Conservation (phyloP, 2,329 filamentous ascomycete species). For the Nigrospora osmanthi region DNA sequence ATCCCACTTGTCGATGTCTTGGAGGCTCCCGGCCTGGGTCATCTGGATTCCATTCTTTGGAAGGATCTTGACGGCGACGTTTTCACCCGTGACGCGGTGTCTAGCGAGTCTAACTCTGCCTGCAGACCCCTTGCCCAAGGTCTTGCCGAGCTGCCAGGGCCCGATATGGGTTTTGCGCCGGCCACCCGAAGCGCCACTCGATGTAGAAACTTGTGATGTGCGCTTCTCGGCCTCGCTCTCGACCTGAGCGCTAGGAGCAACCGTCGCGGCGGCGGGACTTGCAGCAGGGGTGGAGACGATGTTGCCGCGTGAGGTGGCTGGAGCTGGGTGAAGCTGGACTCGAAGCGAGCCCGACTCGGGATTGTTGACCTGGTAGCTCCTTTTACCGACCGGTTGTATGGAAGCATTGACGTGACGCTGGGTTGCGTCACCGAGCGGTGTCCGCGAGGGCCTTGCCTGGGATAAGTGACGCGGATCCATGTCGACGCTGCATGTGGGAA, state of each 20-base stretch:
- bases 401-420: slow-evolving; percentile 16
- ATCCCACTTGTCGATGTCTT: slow-evolving; percentile 70
- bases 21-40: slow-evolving; percentile 78
- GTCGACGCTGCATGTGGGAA: too few relatives aligned
- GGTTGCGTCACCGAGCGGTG: slow-evolving; percentile 21
- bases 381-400: slow-evolving; percentile 9
- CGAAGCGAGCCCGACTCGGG: too few relatives aligned
- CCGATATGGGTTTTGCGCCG: slow-evolving; percentile 70
- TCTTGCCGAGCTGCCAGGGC: slow-evolving; percentile 87
- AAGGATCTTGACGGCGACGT: slow-evolving; percentile 92
- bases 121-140: slow-evolving; percentile 82
- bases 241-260: slow-evolving; percentile 1
- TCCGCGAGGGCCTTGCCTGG: slow-evolving; percentile 4
- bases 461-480: too few relatives aligned
- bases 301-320: too few relatives aligned
- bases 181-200: slow-evolving; percentile 22
- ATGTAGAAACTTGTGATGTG: slow-evolving; percentile 16
- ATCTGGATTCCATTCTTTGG: slow-evolving; percentile 73
- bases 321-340: too few relatives aligned
- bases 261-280: too few relatives aligned
- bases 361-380: not conserved
- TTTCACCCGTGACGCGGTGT: slow-evolving; percentile 69
- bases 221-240: slow-evolving; percentile 11
- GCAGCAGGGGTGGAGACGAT: too few relatives aligned
- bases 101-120: slow-evolving; percentile 81